Evolutionary conservation across 202 grass and related monocot species (phyloP), one percentile per base, ranked within the genome.

Genomic region (Elaeis oleifera): DNA sequence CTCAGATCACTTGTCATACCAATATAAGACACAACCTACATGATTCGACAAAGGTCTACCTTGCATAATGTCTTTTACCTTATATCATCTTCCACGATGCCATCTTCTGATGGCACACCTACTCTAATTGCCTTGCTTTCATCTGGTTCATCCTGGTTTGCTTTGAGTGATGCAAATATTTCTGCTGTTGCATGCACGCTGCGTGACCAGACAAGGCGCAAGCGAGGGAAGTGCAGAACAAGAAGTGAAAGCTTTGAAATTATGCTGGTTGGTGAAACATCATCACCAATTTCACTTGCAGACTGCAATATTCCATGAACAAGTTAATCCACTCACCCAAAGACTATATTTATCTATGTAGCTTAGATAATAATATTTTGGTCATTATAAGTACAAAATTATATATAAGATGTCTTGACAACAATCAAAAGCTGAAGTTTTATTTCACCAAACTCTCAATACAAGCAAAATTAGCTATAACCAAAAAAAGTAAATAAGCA

Each of bases 81-180:
- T 62, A 85, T 79, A 65, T 89, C 87, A 56, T 97, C 70, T 59
- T 97, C 84, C 67, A 89, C 75, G 22, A 77, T 56, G 17, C 92
- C 92, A 54, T 97, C 84, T 72, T 91, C 84, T 18, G 84, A 91
- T 4, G 92, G 92, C 74, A 97, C 84, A 5, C 92, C 92, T n/a
- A 91, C 79, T 68, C 87, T 77, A 72, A 85, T 91, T 23, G 92
- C 92, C 61, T 81, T 97, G 78, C 53, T 83, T 71, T 97, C 87
- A 23, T 97, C 92, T 60, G 92, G 87, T 82, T 97, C 92, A 67
- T 97, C 92, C 81, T 97, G 92, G 58, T 91, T 97, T 75, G 75
- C 61, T 81, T 97, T 96, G 6, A 96, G 79, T 17, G 92, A 96
- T 65, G 79, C 54, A 76, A 96, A 96, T 74, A 91, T 91, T 52